Evolutionary conservation across 495 filamentous ascomycete species (phyloP).

Genomic region (Neurospora sp.): DNA sequence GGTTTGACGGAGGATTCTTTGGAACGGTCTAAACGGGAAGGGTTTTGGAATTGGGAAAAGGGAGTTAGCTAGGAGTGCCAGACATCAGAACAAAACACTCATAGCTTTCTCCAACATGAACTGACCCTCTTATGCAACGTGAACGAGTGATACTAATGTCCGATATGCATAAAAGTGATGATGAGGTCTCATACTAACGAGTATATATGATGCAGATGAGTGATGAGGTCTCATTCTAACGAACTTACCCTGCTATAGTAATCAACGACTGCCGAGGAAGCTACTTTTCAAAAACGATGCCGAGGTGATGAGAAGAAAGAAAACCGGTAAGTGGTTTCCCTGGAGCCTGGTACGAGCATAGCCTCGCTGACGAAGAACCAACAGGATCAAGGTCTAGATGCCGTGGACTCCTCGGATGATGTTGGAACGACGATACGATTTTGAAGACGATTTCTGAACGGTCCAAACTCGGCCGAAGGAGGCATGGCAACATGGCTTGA

Average conservation of each 20-base stretch:
- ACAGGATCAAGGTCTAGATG: background rate
- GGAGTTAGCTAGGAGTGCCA: background rate
- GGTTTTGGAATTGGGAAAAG: background rate
- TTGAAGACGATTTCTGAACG: background rate
- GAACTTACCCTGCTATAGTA: background rate
- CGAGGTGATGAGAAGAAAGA: background rate
- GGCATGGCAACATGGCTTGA: background rate
- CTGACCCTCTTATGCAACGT: background rate
- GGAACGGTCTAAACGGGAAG: too few relatives aligned
- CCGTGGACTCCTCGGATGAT: background rate
- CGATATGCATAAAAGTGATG: background rate
- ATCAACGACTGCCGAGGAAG: background rate
- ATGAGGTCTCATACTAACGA: background rate
- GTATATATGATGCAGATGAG: background rate
- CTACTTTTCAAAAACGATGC: background rate
- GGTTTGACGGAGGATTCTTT: too few relatives aligned
- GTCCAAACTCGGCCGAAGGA: background rate
- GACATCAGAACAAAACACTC: background rate
- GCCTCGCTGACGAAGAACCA: background rate
- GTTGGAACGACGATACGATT: background rate
- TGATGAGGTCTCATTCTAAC: background rate
- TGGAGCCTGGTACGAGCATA: background rate
- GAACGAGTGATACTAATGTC: background rate
- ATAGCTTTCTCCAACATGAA: background rate
- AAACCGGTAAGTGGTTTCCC: background rate